Base-by-base conservation (phyloP, 805 yeast genomes). In the Yarrowia alimentaria region DNA sequence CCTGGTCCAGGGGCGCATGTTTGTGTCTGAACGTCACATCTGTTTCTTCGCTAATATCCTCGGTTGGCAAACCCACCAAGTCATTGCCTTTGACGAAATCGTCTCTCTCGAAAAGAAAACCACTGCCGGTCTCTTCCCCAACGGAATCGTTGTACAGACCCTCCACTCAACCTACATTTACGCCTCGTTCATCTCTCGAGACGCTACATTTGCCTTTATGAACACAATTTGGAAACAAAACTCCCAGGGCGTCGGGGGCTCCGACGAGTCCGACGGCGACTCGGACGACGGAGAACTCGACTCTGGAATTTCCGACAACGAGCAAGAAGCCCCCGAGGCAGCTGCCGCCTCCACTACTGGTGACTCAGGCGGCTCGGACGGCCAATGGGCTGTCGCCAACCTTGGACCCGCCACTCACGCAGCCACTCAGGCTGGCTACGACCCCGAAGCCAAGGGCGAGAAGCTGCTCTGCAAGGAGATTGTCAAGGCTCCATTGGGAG, bases 101-200 rank as follows among this genome's bases (percentile, higher is more conserved):
- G 71, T 75, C 9, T 71, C 76, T 21, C 78, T 89, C 58, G 96
- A 91, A 60, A 86, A 87, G 65, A 83, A 81, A 53, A 75, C 81
- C 14, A 88, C 96, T 0, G 96, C 87, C 5, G 96, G 94, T 0
- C 70, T 91, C 18, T 88, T 91, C 61, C 95, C 95, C 17, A 91
- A 91, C 63, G 97, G 95, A 3, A 87, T 91, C 31, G 69, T 77
- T 5, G 72, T 88, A 18, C 83, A 80, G 58, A 84, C 93, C 33
- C 58, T 62, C 61, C 77, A 72, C 66, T 77, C 74, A 4, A 79
- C 77, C 55, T 85, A 88, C 59, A 79, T 79, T 14, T 90, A 91
- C 71, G 96, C 96, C 11, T 86, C 95, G 51, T 89, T 91, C 61
- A 70, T 87, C 6, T 78, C 91, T 1, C 75, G 97, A 52, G 96